These are phyloP conservation scores for Solanum aculeatissimum DNA, from an alignment of 305 asterid species.

Conservation along the genomic window DNA sequence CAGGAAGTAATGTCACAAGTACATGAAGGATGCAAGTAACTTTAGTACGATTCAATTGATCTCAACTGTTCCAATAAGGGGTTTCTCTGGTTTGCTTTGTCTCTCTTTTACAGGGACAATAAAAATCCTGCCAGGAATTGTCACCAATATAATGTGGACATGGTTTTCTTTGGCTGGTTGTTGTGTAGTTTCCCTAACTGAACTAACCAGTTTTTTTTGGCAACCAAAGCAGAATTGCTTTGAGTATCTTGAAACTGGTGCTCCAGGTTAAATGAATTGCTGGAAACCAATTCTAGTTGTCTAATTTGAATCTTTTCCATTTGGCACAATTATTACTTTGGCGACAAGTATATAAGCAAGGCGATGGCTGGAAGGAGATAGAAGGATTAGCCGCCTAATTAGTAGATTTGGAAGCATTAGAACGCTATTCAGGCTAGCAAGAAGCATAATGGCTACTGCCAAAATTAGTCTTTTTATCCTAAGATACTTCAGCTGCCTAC, in stretches of 20 bases:
- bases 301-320: not conserved
- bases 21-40: not conserved
- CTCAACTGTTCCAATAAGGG: not conserved
- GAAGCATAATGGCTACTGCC: not conserved
- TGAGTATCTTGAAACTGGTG: not conserved
- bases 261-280: not conserved
- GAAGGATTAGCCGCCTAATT: not conserved
- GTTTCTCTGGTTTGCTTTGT: not conserved
- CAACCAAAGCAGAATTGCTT: not conserved
- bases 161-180: not conserved
- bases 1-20: not conserved
- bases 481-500: not conserved
- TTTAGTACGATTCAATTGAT: not conserved
- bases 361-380: not conserved
- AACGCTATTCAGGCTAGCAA: not conserved
- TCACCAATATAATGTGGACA: not conserved
- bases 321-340: not conserved
- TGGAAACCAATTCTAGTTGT: not conserved
- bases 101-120: not conserved
- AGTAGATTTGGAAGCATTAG: not conserved
- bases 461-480: not conserved
- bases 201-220: not conserved
- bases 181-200: not conserved
- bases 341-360: not conserved
- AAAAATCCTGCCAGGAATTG: not conserved